These are phyloP conservation scores for Betula pendula DNA, from an alignment of 306 rosid species.

Conservation along the genomic window DNA sequence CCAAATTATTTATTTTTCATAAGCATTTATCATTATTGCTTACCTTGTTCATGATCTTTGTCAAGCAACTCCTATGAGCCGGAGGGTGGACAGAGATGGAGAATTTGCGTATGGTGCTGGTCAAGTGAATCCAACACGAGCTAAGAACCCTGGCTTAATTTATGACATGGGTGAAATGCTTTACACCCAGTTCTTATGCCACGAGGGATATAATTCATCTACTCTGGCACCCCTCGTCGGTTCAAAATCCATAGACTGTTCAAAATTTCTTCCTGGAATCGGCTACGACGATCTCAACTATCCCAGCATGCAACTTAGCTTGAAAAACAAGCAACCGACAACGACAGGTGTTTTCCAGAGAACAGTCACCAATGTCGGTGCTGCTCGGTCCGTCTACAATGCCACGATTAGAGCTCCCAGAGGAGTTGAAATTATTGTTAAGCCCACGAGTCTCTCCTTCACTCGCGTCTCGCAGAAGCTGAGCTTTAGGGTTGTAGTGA, in stretches of 20 bases:
- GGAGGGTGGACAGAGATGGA: conserved; percentile 45
- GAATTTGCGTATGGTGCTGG: conserved; percentile 90
- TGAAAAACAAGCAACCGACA: conserved; percentile 26
- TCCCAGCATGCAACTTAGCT: conserved; percentile 66
- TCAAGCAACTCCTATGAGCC: conserved; percentile 79
- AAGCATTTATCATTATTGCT: too few species aligned
- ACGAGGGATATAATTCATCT: conserved; percentile 64
- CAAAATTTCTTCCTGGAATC: conserved; percentile 59
- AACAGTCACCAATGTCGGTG: conserved; percentile 77
- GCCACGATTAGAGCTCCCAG: conserved; percentile 59
- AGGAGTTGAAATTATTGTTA: conserved; percentile 63
- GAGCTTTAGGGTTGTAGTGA: conserved; percentile 77
- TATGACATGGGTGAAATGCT: conserved; percentile 64
- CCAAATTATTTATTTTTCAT: too few species aligned
- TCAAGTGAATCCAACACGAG: conserved; percentile 66
- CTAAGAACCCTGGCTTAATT: conserved; percentile 66
- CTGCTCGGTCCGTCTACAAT: conserved; percentile 47
- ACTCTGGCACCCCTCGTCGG: conserved; percentile 48
- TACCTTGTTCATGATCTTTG: too few species aligned
- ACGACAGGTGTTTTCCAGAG: conserved; percentile 56
- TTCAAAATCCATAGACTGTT: conserved; percentile 54
- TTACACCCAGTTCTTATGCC: conserved; percentile 76
- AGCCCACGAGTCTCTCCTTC: conserved; percentile 52
- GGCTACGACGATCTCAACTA: conserved; percentile 86
- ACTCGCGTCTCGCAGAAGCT: conserved; percentile 41